These are phyloP conservation scores for Myxozyma udenii DNA, from an alignment of 805 yeast species.

Conservation along the genomic window DNA sequence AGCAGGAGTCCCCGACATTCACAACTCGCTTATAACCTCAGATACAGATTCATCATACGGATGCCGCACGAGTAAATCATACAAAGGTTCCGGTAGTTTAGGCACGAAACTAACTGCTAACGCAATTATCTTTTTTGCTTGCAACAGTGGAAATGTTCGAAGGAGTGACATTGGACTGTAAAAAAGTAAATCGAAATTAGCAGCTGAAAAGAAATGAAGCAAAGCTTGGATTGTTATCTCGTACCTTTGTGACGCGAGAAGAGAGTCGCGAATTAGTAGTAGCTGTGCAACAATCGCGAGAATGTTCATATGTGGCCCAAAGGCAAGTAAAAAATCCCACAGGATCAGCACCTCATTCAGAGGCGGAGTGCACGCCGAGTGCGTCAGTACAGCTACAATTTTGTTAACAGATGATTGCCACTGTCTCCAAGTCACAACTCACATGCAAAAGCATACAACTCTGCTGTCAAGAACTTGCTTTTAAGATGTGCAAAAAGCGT, in stretches of 20 bases:
- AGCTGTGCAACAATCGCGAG: conserved; percentile 81
- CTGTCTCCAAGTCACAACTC: conserved; percentile 13
- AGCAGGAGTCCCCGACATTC: too few species aligned
- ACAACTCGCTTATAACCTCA: conserved; percentile 11
- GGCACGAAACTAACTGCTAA: conserved; percentile 77
- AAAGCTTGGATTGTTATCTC: background rate
- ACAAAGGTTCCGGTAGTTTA: conserved; percentile 63
- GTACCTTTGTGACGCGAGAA: conserved; percentile 51
- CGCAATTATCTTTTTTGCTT: conserved; percentile 71
- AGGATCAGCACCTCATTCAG: conserved; percentile 66
- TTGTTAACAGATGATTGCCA: too few species aligned
- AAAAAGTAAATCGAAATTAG: background rate
- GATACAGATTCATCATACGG: conserved; percentile 50
- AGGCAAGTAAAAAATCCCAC: conserved; percentile 91
- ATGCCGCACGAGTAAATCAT: conserved; percentile 61
- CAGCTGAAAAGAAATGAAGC: background rate
- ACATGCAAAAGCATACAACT: conserved; percentile 71
- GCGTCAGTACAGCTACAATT: conserved; percentile 59
- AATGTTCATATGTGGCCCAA: conserved; percentile 84
- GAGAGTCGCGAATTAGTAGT: conserved; percentile 59
- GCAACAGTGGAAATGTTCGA: conserved; percentile 67
- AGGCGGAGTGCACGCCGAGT: conserved; percentile 88
- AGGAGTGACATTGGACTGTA: conserved; percentile 66
- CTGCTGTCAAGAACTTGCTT: conserved; percentile 70
- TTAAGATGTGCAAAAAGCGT: conserved; percentile 58